A percentile compares a stretch with the other conserved stretches of the same genome.
These are phyloP conservation scores for Rugonectria rugulosa DNA, from an alignment of 2,329 filamentous ascomycete species.

Conservation along the genomic window DNA sequence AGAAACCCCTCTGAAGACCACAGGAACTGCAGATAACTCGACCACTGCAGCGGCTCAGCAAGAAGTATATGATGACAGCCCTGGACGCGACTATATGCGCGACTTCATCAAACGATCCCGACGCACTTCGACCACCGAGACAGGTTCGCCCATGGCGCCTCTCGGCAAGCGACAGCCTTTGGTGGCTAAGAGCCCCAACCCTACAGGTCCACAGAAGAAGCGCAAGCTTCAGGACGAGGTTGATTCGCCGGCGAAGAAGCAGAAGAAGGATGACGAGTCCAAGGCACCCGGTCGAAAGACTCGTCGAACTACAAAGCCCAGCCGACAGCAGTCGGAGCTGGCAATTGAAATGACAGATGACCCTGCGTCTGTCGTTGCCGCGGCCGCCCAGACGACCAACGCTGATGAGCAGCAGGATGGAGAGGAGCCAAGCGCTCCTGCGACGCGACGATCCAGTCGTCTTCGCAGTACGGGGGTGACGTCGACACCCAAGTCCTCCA, in stretches of 20 bases:
- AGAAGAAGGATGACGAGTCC: conserved; percentile 8
- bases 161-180: conserved; percentile 41
- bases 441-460: conserved; percentile 44
- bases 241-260: conserved; percentile 33
- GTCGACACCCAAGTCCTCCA: conserved; percentile 41
- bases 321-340: conserved; percentile 22
- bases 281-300: conserved; percentile 35
- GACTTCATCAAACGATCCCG: conserved; percentile 47
- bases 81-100: conserved; percentile 45
- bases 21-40: conserved; percentile 18
- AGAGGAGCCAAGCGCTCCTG: conserved; percentile 20
- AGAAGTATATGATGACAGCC: conserved; percentile 42
- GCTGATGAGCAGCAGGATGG: conserved; percentile 23
- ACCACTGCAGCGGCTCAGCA: conserved; percentile 5
- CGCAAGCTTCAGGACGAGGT: conserved; percentile 40
- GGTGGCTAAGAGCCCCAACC: conserved; percentile 46
- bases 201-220: conserved; percentile 45
- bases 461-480: conserved; percentile 32
- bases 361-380: conserved; percentile 1
- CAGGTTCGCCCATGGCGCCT: conserved; percentile 42
- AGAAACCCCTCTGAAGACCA: not conserved
- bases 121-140: conserved; percentile 40
- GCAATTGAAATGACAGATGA: conserved; percentile 27
- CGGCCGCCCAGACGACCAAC: conserved; percentile 1
- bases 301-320: conserved; percentile 28